These are phyloP conservation scores for Ormosia emarginata DNA, from an alignment of 306 rosid species.

Conservation along the genomic window DNA sequence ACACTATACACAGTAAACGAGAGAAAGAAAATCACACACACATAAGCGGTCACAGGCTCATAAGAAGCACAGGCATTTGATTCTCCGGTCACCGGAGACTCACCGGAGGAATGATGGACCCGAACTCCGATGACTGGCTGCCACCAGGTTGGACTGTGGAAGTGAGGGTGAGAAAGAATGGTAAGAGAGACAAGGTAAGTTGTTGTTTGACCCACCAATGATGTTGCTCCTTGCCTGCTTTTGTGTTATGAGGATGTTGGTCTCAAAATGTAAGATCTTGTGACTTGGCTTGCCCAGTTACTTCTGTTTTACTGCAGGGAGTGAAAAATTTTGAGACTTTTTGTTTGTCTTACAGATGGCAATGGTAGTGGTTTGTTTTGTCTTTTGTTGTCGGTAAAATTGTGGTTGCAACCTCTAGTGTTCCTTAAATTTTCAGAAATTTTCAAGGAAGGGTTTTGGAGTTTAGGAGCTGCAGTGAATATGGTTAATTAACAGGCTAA, in stretches of 20 bases:
- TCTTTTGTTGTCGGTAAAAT: neutral
- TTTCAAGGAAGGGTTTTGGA: neutral
- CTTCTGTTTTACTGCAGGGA: neutral
- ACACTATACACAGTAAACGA: neutral
- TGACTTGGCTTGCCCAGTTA: neutral
- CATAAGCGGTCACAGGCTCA: neutral
- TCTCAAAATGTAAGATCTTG: slow-evolving; percentile 33
- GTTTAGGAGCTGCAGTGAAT: neutral
- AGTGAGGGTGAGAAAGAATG: slow-evolving; percentile 53
- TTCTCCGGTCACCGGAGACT: slow-evolving; percentile 11
- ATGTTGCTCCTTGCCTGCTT: neutral
- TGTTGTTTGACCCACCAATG: neutral
- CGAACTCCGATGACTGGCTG: slow-evolving; percentile 42
- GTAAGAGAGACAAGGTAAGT: slow-evolving; percentile 69
- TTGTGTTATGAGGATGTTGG: neutral
- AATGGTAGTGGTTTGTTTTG: neutral
- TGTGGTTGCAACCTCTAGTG: neutral
- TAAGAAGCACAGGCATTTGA: neutral
- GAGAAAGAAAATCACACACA: neutral
- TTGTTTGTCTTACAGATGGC: neutral
- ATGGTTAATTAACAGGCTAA: neutral
- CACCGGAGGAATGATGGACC: slow-evolving; percentile 45
- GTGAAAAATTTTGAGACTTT: neutral
- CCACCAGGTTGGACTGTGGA: slow-evolving; percentile 73
- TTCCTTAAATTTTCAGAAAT: neutral